Conservation (phyloP, 1,284 basidiomycete genomes). For the Leccinum fallax region DNA sequence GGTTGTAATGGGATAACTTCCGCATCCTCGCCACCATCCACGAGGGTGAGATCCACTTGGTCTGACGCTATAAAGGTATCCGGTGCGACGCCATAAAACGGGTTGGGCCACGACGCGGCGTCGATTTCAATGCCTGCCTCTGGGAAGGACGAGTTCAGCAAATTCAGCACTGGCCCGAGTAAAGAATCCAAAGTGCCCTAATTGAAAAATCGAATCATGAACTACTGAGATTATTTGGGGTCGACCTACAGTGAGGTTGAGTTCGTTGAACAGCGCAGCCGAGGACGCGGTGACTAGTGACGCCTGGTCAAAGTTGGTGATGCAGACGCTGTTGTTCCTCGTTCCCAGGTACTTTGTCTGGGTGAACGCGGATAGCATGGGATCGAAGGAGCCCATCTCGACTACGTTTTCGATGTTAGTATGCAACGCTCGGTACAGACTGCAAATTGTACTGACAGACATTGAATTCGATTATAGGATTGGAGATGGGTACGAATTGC, state of each 20-base stretch:
- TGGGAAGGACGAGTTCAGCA: conserved; percentile 28
- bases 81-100: not conserved
- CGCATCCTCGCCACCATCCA: not conserved
- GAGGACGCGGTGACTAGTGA: conserved; percentile 44
- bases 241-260: conserved; percentile 38
- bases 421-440: not conserved
- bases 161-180: conserved; percentile 28
- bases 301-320: conserved; percentile 51
- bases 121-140: conserved; percentile 10
- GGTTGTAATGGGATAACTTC: not conserved
- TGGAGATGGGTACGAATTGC: conserved; percentile 37
- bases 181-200: conserved; percentile 22
- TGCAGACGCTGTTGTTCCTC: conserved; percentile 44
- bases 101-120: not conserved
- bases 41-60: not conserved
- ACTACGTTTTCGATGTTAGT: conserved; percentile 29
- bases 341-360: conserved; percentile 49
- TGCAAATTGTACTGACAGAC: conserved; percentile 38
- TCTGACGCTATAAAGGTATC: not conserved
- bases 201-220: conserved; percentile 7
- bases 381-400: conserved; percentile 50
- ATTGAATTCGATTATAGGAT: conserved; percentile 48
- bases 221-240: conserved; percentile 20
- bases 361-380: conserved; percentile 46
- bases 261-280: conserved; percentile 44